Evolutionary conservation across 805 yeast genomes (phyloP), one percentile per base, ranked within the genome.

Genomic region (Saccharomycopsis sp.): DNA sequence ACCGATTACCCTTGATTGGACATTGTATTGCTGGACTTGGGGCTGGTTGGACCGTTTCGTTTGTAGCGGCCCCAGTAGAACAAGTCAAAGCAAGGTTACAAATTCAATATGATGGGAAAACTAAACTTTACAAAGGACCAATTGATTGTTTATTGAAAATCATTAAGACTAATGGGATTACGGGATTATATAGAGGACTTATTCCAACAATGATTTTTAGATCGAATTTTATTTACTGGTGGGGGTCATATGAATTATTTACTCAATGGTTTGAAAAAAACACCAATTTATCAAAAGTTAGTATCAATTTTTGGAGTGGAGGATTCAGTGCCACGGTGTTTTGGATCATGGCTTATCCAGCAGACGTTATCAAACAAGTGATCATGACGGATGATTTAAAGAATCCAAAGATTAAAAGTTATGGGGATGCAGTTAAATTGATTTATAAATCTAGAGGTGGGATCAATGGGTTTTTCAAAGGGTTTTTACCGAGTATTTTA

Each of bases 51-150:
- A 87, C 96, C 0, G 96, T 87, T 12, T 78, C 89, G 35, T 81
- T 87, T 62, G 88, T 87, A n/a, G 96, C 96, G 3, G 95, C 95
- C 0, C 96, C 96, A 2, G 80, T 87, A 5, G 96, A 87, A 57
- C 80, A 81, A 51, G 76, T 87, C 50, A 87, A 87, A 60, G 95
- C 94, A 3, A 69, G 94, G 47, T 66, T 87, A 37, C 96, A 87
- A 58, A 86, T 87, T 10, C 96, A 87, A 54, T 87, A 87, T 56
- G 94, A 85, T 56, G 79, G 87, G 10, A 69, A 72, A 31, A 63
- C 81, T 13, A 78, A 67, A 48, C 52, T 70, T 9, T 86, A 80
- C 55, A 66, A 64, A 2, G 96, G 96, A 1, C 96, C 96, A 0
- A 60, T 86, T 21, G 84, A 84, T 55, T 88, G 88, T 29, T 71